Conservation (phyloP, 148 eudicot genomes). For the Cornus suecica region DNA sequence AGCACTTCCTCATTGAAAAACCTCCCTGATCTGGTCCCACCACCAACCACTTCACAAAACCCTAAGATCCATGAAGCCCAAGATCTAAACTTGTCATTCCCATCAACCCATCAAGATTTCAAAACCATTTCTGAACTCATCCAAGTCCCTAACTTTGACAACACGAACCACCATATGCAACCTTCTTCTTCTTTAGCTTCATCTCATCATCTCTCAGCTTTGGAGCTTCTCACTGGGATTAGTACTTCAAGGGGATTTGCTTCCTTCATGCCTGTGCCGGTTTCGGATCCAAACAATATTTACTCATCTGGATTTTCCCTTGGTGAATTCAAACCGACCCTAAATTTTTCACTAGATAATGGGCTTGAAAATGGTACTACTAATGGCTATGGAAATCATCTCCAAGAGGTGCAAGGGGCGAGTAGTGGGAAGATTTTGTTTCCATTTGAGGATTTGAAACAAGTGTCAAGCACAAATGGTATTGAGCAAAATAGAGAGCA, state of each 20-base stretch:
- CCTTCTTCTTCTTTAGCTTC: conserved; percentile 6
- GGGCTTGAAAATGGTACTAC: conserved; percentile 36
- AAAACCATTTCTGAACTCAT: conserved; percentile 66
- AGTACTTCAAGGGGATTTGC: conserved; percentile 47
- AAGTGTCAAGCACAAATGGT: conserved; percentile 27
- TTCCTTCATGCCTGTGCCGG: conserved; percentile 56
- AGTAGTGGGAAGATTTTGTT: conserved; percentile 57
- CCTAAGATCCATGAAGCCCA: conserved; percentile 57
- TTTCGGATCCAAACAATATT: conserved; percentile 33
- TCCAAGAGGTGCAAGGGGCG: conserved; percentile 26
- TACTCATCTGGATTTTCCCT: conserved; percentile 48
- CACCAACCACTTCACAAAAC: conserved; percentile 25
- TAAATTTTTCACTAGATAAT: conserved; percentile 52
- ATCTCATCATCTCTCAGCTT: conserved; percentile 43
- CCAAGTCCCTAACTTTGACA: conserved; percentile 58
- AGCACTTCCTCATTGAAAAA: conserved; percentile 27
- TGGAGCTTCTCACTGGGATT: conserved; percentile 73
- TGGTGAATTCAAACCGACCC: conserved; percentile 45
- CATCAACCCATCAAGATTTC: conserved; percentile 51
- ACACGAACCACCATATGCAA: conserved; percentile 16
- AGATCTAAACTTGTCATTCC: conserved; percentile 76
- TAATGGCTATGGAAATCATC: conserved; percentile 33
- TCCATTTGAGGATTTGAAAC: conserved; percentile 74
- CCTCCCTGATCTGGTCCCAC: conserved; percentile 23
- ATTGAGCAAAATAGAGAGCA: conserved; percentile 31